These are phyloP conservation scores for Teratosphaeria nubilosa DNA, from an alignment of 2,329 filamentous ascomycete genomes.

Conservation along the genomic window DNA sequence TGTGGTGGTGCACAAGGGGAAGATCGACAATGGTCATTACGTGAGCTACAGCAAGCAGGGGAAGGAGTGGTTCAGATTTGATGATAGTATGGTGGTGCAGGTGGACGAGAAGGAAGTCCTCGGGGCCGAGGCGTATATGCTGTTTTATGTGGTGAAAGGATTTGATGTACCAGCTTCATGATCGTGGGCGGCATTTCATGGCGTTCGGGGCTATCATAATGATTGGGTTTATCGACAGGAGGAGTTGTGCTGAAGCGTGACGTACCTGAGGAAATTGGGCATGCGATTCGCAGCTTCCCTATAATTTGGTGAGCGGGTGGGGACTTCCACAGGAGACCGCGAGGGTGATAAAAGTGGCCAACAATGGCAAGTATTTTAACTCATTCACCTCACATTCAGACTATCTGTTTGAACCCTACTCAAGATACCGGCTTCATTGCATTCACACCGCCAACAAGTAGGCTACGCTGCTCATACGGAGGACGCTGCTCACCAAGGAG, in stretches of 20 bases:
- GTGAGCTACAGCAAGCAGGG: slow-evolving; percentile 79
- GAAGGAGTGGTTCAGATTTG: slow-evolving; percentile 85
- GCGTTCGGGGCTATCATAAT: not conserved
- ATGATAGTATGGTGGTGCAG: slow-evolving; percentile 83
- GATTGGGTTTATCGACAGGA: not conserved
- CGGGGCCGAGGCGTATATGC: slow-evolving; percentile 73
- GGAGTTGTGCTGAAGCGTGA: not conserved
- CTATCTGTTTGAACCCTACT: no score
- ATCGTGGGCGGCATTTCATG: not conserved
- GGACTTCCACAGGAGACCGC: no score
- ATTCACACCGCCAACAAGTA: no score
- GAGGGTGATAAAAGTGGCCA: no score
- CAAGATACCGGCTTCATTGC: no score
- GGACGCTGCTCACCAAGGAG: no score
- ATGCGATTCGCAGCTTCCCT: no score
- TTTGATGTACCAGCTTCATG: slow-evolving; percentile 2
- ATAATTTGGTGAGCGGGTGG: no score
- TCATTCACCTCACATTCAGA: no score
- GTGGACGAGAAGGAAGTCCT: slow-evolving; percentile 79
- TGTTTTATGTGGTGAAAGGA: slow-evolving; percentile 57
- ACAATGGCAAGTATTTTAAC: no score
- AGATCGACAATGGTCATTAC: slow-evolving; percentile 87
- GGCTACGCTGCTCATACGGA: no score
- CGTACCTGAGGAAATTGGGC: not conserved
- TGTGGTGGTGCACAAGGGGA: slow-evolving; percentile 86